A percentile compares a stretch with the other conserved stretches of the same genome.
Evolutionary conservation across 768 basidiomycete species (phyloP).

Genomic region (Holtermanniella nyarrowii): DNA sequence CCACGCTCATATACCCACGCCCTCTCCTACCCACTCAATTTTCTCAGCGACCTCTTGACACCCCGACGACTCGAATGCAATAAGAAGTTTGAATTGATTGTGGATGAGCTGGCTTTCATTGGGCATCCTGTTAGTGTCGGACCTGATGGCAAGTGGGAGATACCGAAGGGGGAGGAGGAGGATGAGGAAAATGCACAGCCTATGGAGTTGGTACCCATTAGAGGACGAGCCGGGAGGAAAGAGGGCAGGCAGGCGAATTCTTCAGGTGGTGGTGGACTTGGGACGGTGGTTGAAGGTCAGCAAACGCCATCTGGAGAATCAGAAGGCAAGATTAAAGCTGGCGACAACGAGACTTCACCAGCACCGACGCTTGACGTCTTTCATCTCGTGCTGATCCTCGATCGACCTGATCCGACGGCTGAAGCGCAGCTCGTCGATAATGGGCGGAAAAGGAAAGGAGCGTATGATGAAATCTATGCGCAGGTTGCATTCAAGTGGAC

Average conservation of each 20-base stretch:
- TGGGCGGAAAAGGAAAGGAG: constrained; percentile 2
- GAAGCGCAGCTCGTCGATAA: constrained; percentile 10
- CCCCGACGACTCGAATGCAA: constrained; percentile 73
- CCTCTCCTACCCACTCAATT: constrained; percentile 71
- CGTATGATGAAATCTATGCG: constrained; percentile 66
- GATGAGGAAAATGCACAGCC: constrained; percentile 9
- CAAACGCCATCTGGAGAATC: constrained; percentile 1
- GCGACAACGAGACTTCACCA: constrained; percentile 13
- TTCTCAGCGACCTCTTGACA: constrained; percentile 69
- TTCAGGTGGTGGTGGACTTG: constrained; percentile 8
- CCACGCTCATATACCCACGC: constrained; percentile 43
- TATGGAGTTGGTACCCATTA: constrained; percentile 5
- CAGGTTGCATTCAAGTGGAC: constrained; percentile 82
- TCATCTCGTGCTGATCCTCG: constrained; percentile 76
- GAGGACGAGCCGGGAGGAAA: constrained; percentile 12
- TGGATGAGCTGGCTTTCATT: constrained; percentile 84
- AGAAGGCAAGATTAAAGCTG: background rate
- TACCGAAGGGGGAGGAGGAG: constrained; percentile 30
- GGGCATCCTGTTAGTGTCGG: constrained; percentile 88
- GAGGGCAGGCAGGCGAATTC: constrained; percentile 6
- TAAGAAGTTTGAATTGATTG: constrained; percentile 82
- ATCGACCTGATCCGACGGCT: constrained; percentile 65
- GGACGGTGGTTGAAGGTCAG: constrained; percentile 15
- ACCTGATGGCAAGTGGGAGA: constrained; percentile 61
- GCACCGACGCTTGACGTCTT: constrained; percentile 44